Percentiles rank a stretch among this genome's conserved stretches.
Evolutionary conservation across 2,329 filamentous ascomycete genomes (phyloP).

Genomic region (Xylaria hypoxylon): DNA sequence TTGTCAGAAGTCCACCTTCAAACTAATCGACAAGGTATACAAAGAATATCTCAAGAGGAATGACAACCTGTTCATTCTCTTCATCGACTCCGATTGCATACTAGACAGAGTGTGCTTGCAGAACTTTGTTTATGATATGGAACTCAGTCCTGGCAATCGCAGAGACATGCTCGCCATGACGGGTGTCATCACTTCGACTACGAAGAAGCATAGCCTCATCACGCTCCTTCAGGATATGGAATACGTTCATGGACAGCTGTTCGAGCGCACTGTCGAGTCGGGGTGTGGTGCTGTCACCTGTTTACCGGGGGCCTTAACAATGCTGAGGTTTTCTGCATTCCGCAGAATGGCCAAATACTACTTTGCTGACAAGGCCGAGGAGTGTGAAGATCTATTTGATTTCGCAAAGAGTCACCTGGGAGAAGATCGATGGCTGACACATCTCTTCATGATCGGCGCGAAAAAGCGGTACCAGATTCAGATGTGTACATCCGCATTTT

Average conservation of each 20-base stretch:
- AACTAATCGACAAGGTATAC: conserved; percentile 93
- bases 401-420: conserved; percentile 95
- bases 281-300: conserved; percentile 95
- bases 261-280: conserved; percentile 95
- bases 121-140: conserved; percentile 99
- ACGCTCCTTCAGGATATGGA: conserved; percentile 98
- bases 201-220: conserved; percentile 86
- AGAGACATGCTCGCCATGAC: conserved; percentile 98
- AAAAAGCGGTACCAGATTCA: conserved; percentile 95
- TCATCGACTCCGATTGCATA: conserved; percentile 98
- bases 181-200: conserved; percentile 95
- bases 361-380: conserved; percentile 95
- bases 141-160: conserved; percentile 91
- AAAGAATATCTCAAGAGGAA: conserved; percentile 85
- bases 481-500: conserved; percentile 97
- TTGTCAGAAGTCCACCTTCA: conserved; percentile 93
- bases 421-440: conserved; percentile 96
- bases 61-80: conserved; percentile 93
- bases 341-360: conserved; percentile 98
- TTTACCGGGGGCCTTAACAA: conserved; percentile 92
- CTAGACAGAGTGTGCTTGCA: conserved; percentile 91
- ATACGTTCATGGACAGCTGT: conserved; percentile 95
- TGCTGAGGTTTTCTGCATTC: conserved; percentile 95
- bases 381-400: conserved; percentile 95
- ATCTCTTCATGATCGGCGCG: conserved; percentile 98